These are phyloP conservation scores for Metschnikowia matae DNA, from an alignment of 805 yeast genomes.

Conservation along the genomic window DNA sequence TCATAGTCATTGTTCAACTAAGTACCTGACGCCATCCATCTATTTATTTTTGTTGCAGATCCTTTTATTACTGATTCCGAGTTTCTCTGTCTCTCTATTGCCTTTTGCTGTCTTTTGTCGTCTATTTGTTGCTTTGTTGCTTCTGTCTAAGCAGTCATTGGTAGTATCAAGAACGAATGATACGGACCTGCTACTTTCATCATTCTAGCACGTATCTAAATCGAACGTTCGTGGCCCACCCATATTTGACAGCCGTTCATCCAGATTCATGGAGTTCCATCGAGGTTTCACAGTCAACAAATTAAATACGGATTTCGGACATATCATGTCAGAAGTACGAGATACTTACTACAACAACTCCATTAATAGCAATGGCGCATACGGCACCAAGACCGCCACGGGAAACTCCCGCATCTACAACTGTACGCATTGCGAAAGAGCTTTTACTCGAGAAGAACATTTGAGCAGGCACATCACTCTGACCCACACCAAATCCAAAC, in stretches of 20 bases:
- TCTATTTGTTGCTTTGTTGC: background rate
- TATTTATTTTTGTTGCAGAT: background rate
- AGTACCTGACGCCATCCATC: background rate
- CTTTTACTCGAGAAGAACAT: constrained; percentile 46
- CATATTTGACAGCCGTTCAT: background rate
- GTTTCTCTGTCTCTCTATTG: too few species aligned
- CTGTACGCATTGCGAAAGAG: constrained; percentile 40
- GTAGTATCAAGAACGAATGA: background rate
- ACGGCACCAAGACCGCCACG: constrained; percentile 41
- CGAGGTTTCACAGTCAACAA: background rate
- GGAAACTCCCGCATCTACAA: constrained; percentile 42
- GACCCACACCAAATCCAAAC: constrained; percentile 43
- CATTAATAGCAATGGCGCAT: constrained; percentile 16
- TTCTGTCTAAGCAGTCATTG: background rate
- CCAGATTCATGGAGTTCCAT: background rate
- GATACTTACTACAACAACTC: constrained; percentile 9
- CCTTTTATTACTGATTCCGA: background rate
- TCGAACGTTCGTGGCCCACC: background rate
- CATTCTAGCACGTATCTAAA: background rate
- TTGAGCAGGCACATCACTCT: constrained; percentile 39
- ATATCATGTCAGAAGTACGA: constrained; percentile 2
- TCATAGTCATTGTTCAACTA: background rate
- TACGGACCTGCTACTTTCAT: background rate
- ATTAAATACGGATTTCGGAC: background rate
- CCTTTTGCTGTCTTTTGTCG: background rate